These are phyloP conservation scores for Russula compacta DNA, from an alignment of 768 basidiomycete species.

Conservation along the genomic window DNA sequence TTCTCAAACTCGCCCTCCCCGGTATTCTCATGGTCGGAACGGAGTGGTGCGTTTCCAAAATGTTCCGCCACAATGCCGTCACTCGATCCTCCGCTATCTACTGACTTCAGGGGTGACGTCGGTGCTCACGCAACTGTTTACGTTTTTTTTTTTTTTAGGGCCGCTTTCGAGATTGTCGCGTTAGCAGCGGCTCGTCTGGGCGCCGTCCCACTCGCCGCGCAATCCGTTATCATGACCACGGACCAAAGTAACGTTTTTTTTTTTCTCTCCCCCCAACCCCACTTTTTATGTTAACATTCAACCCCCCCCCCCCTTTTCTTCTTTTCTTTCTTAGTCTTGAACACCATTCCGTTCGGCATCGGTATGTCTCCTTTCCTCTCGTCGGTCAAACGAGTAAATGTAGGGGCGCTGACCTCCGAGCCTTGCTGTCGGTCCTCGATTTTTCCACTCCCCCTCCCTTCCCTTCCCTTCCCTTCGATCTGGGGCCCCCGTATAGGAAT, in stretches of 20 bases:
- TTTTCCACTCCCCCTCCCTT: too few species aligned
- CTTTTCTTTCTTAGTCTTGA: conserved; percentile 38
- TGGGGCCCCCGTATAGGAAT: conserved; percentile 35
- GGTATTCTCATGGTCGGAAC: conserved; percentile 75
- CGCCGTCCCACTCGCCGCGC: conserved; percentile 57
- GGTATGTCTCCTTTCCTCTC: conserved; percentile 26
- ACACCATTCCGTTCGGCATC: conserved; percentile 69
- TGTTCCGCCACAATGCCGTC: not conserved
- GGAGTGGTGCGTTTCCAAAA: conserved; percentile 49
- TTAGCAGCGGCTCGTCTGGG: conserved; percentile 67
- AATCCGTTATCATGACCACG: conserved; percentile 72
- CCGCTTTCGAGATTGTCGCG: conserved; percentile 75
- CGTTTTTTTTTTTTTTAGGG: conserved; percentile 34
- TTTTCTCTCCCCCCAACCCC: not conserved
- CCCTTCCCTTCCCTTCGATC: too few species aligned
- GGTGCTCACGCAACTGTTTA: not conserved
- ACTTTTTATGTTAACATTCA: not conserved
- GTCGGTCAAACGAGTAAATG: not conserved
- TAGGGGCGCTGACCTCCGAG: not conserved
- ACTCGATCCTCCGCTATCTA: not conserved
- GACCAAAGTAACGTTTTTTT: conserved; percentile 48
- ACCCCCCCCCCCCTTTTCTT: too few species aligned
- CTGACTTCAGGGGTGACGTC: not conserved
- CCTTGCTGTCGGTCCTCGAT: not conserved
- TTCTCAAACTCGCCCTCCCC: conserved; percentile 62